phyloP scores from a whole-genome alignment of 139 green algal genomes.

The Coccomyxa sp. region DNA sequence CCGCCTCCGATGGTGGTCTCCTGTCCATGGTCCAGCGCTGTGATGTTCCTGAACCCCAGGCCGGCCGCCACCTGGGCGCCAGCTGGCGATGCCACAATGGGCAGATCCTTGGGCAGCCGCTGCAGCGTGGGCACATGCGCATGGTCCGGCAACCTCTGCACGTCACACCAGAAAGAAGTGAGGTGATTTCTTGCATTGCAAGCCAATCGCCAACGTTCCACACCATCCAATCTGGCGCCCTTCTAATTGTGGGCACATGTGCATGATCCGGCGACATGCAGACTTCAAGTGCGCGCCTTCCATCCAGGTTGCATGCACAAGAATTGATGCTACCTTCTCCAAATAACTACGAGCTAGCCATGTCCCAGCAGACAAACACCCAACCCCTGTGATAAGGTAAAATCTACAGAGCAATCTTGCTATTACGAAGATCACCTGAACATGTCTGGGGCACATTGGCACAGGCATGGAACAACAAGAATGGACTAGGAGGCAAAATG shows the following conservation, averaged over 20 bases:
- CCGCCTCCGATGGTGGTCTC: conserved; percentile 41
- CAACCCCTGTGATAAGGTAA: no score
- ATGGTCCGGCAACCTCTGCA: conserved; percentile 68
- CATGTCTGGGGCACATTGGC: no score
- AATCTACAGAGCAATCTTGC: no score
- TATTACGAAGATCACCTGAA: no score
- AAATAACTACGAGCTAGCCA: no score
- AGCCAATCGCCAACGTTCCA: background rate
- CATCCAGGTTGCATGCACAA: no score
- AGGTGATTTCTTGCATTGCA: background rate
- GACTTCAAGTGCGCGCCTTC: no score
- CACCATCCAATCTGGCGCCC: background rate
- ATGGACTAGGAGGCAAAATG: background rate
- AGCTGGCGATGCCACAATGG: conserved; percentile 59
- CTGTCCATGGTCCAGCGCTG: conserved; percentile 47
- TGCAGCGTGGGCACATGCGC: conserved; percentile 69
- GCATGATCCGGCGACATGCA: background rate
- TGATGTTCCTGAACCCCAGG: conserved; percentile 66
- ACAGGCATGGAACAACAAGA: no score
- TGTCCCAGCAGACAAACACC: no score
- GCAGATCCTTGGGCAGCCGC: conserved; percentile 49
- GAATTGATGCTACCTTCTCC: no score
- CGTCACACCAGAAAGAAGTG: background rate
- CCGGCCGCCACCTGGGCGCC: conserved; percentile 44
- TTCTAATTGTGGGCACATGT: background rate